Base-by-base conservation (phyloP, 2,329 filamentous ascomycete species). In the Sclerotinia glacialis region DNA sequence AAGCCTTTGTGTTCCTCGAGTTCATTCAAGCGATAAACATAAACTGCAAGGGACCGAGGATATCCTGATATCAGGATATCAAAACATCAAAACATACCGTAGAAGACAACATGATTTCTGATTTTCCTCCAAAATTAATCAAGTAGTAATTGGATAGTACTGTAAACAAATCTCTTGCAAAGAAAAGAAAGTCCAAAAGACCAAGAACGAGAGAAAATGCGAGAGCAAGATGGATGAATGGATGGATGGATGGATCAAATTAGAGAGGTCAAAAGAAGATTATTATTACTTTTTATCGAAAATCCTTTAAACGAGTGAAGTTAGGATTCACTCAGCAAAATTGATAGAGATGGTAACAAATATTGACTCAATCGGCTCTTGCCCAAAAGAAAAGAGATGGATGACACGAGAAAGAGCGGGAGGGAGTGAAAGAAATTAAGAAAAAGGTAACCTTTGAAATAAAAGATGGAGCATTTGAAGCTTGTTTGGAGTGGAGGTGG, bases 41-140 rank as follows among this genome's bases (percentile, higher is more conserved):
- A 34, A 47, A 21, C 8, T 31, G 11, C 4, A 47, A 23, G 56
- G 21, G 0, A 40, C 21, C 9, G 18, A 47, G 14, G 28, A 23
- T 47, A 34, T 34, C 2, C 2, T 12, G 23, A 47, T 8, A 34
- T 34, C 2, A 5, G 12, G 23, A 47, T 8, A 23, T 34, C 1
- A 4, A 23, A 34, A 60, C 42, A 14, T 40, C 12, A 14, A 23
- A 34, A 60, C 56, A 47, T 60, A 60, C 56, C 56, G 34, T 47
- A 46, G 56, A 37, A 60, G 56, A 46, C 42, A 47, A 47, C 56
- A 60, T 60, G 42, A 47, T 60, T 34, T 47, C 21, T 60, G 7
- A 16, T 34, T 46, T 34, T n/a, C 16, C 28, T 31, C 56, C 21
- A 47, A 59, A 47, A 23, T 23, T 47, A 26, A 61, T 40, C 1